Base-by-base conservation (phyloP, 768 basidiomycete species). In the Lanmaoa pseudosensibilis region DNA sequence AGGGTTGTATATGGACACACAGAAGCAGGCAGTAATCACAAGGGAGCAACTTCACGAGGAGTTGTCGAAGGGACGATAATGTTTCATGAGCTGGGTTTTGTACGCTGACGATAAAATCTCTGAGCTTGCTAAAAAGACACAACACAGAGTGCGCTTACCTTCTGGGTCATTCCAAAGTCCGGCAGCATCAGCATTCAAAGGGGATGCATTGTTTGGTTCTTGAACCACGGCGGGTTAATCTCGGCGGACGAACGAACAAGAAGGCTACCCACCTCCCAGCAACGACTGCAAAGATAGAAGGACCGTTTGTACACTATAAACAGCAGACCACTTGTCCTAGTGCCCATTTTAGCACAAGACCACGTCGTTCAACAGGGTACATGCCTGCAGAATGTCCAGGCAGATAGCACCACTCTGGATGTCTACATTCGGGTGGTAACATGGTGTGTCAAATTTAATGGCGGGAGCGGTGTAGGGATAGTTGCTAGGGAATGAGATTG, bases 201-300 rank as follows among this genome's bases (percentile, higher is more conserved):
- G 94, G 7, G 92, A 94, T 16, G 88, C 89, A 69, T 94, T 95
- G 78, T 96, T 95, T 27, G 93, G 94, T 72, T 96, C 93, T 92
- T 15, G 64, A 34, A 46, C 30, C 54, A 39, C 18, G 50, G 21
- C 27, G 36, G 2, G 38, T 56, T 30, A 52, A 19, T 51, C 40
- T 50, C 18, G 13, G 32, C 27, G 36, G 54, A 16, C 38, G n/a
- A 18, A n/a, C 46, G 6, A 44, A 46, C 37, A 45, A 27, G 19
- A 47, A 40, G 8, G 13, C 2, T n/a, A 73, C 83, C 38, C 64
- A 92, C 92, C 92, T 63, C 93, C 93, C 46, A 96, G 80, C 37
- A 96, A 75, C 11, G 89, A 92, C 67, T 96, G 94, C 54, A 96
- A 72, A 13, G 93, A 94, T 10, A 95, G 75, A 19, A 96, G 80